These are phyloP conservation scores for Fusarium sp. DNA, from an alignment of 2,329 filamentous ascomycete species.

Conservation along the genomic window DNA sequence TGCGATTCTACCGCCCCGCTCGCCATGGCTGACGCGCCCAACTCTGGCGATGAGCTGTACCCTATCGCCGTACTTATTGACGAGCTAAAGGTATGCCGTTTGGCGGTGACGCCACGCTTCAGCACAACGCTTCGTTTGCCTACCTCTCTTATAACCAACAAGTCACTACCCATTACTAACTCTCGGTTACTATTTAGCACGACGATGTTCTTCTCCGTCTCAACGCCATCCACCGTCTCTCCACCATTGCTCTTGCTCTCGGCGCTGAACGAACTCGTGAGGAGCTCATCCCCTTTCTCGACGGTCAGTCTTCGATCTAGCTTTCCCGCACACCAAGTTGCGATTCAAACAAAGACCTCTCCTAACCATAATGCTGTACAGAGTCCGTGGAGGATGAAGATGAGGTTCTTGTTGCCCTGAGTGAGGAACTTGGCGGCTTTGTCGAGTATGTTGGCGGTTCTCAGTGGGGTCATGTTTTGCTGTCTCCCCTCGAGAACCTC, in stretches of 20 bases:
- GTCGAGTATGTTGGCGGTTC: constrained; percentile 97
- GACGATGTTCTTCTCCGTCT: constrained; percentile 97
- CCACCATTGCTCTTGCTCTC: constrained; percentile 95
- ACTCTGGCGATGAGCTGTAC: constrained; percentile 98
- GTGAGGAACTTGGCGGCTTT: constrained; percentile 95
- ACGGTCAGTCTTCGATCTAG: constrained; percentile 74
- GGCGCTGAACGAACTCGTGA: constrained; percentile 97
- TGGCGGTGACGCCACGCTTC: constrained; percentile 48
- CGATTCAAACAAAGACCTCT: constrained; percentile 23
- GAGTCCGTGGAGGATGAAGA: constrained; percentile 99
- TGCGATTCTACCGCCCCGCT: constrained; percentile 52
- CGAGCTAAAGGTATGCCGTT: constrained; percentile 86
- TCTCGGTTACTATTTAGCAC: constrained; percentile 70
- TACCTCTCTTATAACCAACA: constrained; percentile 31
- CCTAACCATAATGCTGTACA: constrained; percentile 55
- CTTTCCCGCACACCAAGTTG: constrained; percentile 31
- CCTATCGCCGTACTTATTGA: constrained; percentile 99
- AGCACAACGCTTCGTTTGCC: constrained; percentile 21
- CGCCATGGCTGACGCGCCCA: constrained; percentile 89
- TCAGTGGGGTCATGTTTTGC: constrained; percentile 92
- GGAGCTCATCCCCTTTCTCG: constrained; percentile 98
- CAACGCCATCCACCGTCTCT: constrained; percentile 98
- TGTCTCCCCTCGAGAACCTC: constrained; percentile 96
- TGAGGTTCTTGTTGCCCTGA: constrained; percentile 95
- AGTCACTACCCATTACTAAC: constrained; percentile 45